A percentile compares a stretch with the other conserved stretches of the same genome.
Evolutionary conservation across 2,329 filamentous ascomycete genomes (phyloP).

Genomic region (Camillea tinctor): DNA sequence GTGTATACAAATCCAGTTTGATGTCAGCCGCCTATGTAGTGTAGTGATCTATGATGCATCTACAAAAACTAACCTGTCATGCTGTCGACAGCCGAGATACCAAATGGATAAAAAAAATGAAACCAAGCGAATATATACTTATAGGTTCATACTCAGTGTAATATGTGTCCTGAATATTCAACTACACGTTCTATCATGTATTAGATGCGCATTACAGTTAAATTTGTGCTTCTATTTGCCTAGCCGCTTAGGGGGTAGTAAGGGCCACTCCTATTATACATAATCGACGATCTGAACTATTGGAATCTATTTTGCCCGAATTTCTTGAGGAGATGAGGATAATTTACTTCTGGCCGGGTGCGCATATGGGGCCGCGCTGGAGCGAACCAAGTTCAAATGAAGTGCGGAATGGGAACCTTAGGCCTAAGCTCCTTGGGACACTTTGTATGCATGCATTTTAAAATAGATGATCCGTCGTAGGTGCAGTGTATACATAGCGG

Average conservation of each 20-base stretch:
- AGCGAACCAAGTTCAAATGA: not conserved
- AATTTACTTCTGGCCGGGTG: not conserved
- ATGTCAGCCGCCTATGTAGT: no score
- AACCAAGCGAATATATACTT: not conserved
- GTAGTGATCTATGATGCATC: no score
- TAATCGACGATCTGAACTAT: not conserved
- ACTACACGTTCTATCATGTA: no score
- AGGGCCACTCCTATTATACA: not conserved
- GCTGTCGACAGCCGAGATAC: not conserved
- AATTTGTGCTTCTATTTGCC: not conserved
- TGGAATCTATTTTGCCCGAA: not conserved
- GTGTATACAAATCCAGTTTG: not conserved
- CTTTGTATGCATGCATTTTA: not conserved
- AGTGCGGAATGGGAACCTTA: not conserved
- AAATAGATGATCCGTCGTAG: not conserved
- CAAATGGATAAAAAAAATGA: not conserved
- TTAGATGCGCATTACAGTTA: not conserved
- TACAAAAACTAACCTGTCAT: not conserved
- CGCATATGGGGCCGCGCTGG: not conserved
- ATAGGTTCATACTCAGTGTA: no score
- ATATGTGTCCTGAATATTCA: no score
- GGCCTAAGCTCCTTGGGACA: not conserved
- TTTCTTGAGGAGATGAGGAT: not conserved
- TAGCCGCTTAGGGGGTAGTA: not conserved
- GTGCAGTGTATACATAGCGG: not conserved